Evolutionary conservation across 345 rosid genomes (phyloP), one percentile per base, ranked within the genome.

Genomic region (Salix udensis): DNA sequence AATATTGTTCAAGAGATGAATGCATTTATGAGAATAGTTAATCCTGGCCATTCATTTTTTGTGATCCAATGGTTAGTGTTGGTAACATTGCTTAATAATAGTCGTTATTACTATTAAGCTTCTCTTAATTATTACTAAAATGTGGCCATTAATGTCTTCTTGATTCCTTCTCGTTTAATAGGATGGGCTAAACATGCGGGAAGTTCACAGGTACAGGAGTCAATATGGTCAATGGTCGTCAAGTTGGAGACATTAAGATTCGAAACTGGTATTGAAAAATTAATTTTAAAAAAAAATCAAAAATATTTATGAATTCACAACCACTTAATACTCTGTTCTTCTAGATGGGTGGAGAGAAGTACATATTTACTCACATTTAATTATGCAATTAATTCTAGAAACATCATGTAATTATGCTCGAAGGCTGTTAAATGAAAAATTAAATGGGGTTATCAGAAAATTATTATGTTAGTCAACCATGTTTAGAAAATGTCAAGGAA

Each of bases 41-140:
- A 66, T 74, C 70, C 9, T 73, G 68, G 28, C 77, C 77, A 15
- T 79, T 68, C 65, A 46, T 74, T 61, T 31, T 5, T 44, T 8
- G 10, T 68, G 52, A 79, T 68, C 74, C 52, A 73, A 16, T 48
- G 77, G 81, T 74, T 37, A 2, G n/a, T 73, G 46, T n/a, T 73
- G 73, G 31, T 55, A 55, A 19, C 65, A 36, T 50, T 62, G 70
- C 74, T 77, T 21, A 36, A 21, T 40, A 28, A 19, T 42, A 44
- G 76, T 60, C 73, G 34, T 44, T 10, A 44, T 5, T 16, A 14
- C 70, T 37, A 65, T 72, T 55, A 66, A 72, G 31, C 70, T 73
- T 58, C 73, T 78, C 70, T 26, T 67, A 5, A 34, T 34, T 34
- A 6, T 48, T 4, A 24, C 31, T 8, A 31, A n/a, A 11, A 67